Evolutionary conservation across 139 green algal genomes (phyloP).

Genomic region (Nannochloris sp.): DNA sequence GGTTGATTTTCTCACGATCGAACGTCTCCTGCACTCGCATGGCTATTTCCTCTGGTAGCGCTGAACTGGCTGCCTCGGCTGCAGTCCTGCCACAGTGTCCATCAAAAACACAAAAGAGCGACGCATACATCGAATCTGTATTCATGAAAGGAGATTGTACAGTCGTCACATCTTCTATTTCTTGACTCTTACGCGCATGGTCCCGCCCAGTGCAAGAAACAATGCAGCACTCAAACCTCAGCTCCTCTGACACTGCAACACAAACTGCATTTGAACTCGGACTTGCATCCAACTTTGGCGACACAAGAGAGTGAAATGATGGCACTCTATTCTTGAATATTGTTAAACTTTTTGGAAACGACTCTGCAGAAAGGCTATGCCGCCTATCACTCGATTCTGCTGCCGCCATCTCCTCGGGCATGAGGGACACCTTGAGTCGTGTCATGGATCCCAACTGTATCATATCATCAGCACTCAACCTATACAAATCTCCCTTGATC

Average conservation of each 20-base stretch:
- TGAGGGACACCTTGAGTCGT: constrained; percentile 29
- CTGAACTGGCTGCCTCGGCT: constrained; percentile 19
- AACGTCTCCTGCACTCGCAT: constrained; percentile 7
- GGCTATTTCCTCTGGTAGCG: constrained; percentile 35
- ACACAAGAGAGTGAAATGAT: constrained; percentile 21
- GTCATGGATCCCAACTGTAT: constrained; percentile 32
- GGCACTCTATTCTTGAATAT: constrained; percentile 31
- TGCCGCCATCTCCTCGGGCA: constrained; percentile 25
- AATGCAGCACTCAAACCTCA: constrained; percentile 37
- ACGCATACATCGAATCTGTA: constrained; percentile 2
- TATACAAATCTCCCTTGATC: constrained; percentile 26
- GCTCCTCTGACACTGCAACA: constrained; percentile 18
- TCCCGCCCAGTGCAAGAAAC: constrained; percentile 27
- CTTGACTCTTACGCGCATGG: constrained; percentile 27
- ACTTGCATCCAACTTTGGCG: constrained; percentile 29
- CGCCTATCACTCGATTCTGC: constrained; percentile 8
- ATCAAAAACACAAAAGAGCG: constrained; percentile 54
- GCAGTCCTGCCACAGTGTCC: constrained; percentile 46
- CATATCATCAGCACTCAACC: constrained; percentile 40
- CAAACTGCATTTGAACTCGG: constrained; percentile 17
- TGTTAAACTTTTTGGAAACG: constrained; percentile 23
- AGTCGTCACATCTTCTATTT: constrained; percentile 27
- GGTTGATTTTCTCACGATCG: neutral
- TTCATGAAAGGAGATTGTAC: constrained; percentile 31
- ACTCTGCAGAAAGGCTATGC: constrained; percentile 5